phyloP scores from a whole-genome alignment of 768 basidiomycete genomes.

The Lactarius psammicola region DNA sequence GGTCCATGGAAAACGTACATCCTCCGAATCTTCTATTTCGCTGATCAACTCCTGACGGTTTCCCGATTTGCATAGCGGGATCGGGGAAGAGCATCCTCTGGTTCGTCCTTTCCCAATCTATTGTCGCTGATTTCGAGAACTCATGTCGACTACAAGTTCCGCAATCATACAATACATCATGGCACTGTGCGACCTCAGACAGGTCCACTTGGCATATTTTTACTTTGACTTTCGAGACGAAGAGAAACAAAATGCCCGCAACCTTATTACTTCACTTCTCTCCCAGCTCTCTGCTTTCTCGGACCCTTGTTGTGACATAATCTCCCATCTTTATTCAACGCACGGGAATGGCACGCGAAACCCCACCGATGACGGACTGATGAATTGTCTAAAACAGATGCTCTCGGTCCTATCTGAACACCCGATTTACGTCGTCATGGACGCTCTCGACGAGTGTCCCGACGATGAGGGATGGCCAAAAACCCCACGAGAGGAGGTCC shows the following conservation, averaged over 20 bases:
- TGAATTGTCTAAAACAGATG: slow-evolving; percentile 3
- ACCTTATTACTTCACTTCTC: neutral
- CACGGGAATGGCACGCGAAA: too few relatives aligned
- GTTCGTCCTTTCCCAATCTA: neutral
- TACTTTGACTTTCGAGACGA: neutral
- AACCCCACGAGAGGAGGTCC: neutral
- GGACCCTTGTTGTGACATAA: neutral
- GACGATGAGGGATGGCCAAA: neutral
- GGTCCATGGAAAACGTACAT: slow-evolving; percentile 11
- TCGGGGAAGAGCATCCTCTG: slow-evolving; percentile 2
- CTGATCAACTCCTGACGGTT: neutral
- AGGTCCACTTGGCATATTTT: neutral
- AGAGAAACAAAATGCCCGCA: neutral
- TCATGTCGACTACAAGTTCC: neutral
- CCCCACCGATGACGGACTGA: neutral
- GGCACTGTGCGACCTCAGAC: neutral
- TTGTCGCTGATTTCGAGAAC: neutral
- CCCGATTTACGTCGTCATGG: neutral
- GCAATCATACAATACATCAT: neutral
- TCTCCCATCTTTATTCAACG: neutral
- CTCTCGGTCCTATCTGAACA: neutral
- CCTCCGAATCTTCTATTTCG: neutral
- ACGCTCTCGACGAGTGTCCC: slow-evolving; percentile 11
- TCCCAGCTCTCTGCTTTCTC: neutral
- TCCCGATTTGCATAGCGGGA: neutral